Conservation (phyloP, 2,329 filamentous ascomycete genomes). For the Colletotrichum liriopes region DNA sequence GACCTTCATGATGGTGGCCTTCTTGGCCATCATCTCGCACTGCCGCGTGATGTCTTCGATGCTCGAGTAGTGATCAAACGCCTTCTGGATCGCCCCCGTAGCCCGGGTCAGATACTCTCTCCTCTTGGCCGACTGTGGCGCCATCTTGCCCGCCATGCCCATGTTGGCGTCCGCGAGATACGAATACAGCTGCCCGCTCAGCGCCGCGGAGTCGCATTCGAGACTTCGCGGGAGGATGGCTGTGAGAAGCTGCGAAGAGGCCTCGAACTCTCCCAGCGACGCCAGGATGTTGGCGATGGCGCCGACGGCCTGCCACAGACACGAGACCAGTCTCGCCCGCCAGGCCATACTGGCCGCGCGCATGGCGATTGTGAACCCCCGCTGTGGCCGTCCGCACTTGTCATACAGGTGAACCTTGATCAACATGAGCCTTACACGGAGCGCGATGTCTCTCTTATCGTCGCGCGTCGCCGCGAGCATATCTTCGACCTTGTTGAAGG, state of each 20-base stretch:
- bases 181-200: conserved; percentile 78
- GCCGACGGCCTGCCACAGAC: conserved; percentile 81
- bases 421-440: conserved; percentile 80
- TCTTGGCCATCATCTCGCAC: conserved; percentile 87
- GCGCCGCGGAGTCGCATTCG: conserved; percentile 75
- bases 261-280: conserved; percentile 78
- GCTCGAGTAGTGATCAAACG: conserved; percentile 75
- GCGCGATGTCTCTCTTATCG: conserved; percentile 69
- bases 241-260: conserved; percentile 75
- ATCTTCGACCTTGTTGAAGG: conserved; percentile 64
- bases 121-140: conserved; percentile 59
- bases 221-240: conserved; percentile 83
- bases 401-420: conserved; percentile 81
- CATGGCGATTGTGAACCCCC: conserved; percentile 83
- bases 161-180: conserved; percentile 84
- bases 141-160: conserved; percentile 76
- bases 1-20: conserved; percentile 81
- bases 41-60: conserved; percentile 80
- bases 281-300: conserved; percentile 79
- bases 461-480: conserved; percentile 60
- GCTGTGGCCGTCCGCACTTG: conserved; percentile 77
- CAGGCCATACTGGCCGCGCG: conserved; percentile 83
- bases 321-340: conserved; percentile 76
- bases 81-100: conserved; percentile 72
- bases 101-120: conserved; percentile 73